Evolutionary conservation across 2,329 filamentous ascomycete species (phyloP).

Genomic region (Sphaerostilbella broomeana): DNA sequence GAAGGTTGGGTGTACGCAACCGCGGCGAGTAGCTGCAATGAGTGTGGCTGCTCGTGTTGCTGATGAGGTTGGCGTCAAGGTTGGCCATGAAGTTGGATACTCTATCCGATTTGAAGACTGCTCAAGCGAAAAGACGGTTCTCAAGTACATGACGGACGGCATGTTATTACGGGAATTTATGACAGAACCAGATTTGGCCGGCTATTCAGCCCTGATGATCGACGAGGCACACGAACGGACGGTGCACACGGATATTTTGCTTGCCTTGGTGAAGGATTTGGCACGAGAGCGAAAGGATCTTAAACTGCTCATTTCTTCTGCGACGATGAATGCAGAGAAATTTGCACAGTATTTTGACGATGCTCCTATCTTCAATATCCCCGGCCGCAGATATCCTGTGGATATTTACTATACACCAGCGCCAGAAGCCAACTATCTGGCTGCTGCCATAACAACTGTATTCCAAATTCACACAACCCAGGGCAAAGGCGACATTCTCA

Average conservation of each 20-base stretch:
- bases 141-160: slow-evolving; percentile 97
- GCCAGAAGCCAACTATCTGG: slow-evolving; percentile 89
- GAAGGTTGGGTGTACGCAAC: slow-evolving; percentile 91
- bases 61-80: slow-evolving; percentile 83
- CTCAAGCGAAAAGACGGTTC: slow-evolving; percentile 80
- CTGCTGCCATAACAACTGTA: slow-evolving; percentile 83
- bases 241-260: slow-evolving; percentile 81
- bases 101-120: slow-evolving; percentile 91
- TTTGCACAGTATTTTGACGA: slow-evolving; percentile 90
- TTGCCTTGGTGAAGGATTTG: slow-evolving; percentile 84
- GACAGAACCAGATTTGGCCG: slow-evolving; percentile 75
- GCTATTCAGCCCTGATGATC: slow-evolving; percentile 87
- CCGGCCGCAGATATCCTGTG: slow-evolving; percentile 80
- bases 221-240: slow-evolving; percentile 96
- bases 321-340: slow-evolving; percentile 89
- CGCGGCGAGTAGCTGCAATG: slow-evolving; percentile 93
- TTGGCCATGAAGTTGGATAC: slow-evolving; percentile 91
- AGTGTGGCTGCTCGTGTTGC: slow-evolving; percentile 93
- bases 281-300: slow-evolving; percentile 75
- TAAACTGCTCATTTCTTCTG: slow-evolving; percentile 86
- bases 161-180: slow-evolving; percentile 88
- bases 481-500: slow-evolving; percentile 78
- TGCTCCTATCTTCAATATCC: slow-evolving; percentile 90
- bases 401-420: slow-evolving; percentile 86
- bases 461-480: slow-evolving; percentile 93